phyloP scores from a whole-genome alignment of 2,329 filamentous ascomycete species.

The Alternaria sp. region DNA sequence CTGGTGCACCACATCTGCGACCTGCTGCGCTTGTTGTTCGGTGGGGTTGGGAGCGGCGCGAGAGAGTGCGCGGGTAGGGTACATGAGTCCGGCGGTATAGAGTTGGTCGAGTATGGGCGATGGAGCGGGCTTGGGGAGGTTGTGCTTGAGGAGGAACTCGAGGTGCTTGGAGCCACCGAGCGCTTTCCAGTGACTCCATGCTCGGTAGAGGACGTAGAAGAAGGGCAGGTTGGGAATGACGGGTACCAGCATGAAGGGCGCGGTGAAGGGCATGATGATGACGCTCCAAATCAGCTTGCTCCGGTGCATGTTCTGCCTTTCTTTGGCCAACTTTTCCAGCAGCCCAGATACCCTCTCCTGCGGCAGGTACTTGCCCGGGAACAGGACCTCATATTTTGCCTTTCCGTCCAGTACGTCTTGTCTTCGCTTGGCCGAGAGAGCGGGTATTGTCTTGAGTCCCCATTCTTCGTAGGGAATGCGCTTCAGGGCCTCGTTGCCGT shows the following conservation, averaged over 20 bases:
- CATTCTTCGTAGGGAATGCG: conserved; percentile 97
- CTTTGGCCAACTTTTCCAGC: conserved; percentile 76
- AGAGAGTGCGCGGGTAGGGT: conserved; percentile 52
- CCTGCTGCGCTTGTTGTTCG: conserved; percentile 48
- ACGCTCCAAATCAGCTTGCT: conserved; percentile 79
- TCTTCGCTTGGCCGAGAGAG: conserved; percentile 72
- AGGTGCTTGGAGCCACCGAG: conserved; percentile 84
- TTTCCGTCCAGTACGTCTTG: conserved; percentile 69
- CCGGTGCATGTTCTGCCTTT: conserved; percentile 80
- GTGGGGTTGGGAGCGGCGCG: conserved; percentile 51
- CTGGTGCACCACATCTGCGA: conserved; percentile 50
- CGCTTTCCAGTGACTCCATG: conserved; percentile 67
- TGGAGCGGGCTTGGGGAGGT: conserved; percentile 71
- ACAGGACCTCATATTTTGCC: conserved; percentile 76
- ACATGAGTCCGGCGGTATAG: conserved; percentile 66
- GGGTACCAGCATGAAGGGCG: conserved; percentile 83
- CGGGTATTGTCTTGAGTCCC: conserved; percentile 93
- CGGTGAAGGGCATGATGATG: conserved; percentile 69
- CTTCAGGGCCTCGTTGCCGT: conserved; percentile 85
- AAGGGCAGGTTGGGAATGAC: conserved; percentile 93
- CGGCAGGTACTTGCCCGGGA: conserved; percentile 75
- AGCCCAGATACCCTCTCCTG: conserved; percentile 69
- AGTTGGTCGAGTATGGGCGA: conserved; percentile 76
- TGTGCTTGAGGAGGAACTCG: conserved; percentile 78
- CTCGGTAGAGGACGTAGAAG: conserved; percentile 91